Conservation (phyloP, 2,329 filamentous ascomycete genomes). For the Fusarium sambucinum region DNA sequence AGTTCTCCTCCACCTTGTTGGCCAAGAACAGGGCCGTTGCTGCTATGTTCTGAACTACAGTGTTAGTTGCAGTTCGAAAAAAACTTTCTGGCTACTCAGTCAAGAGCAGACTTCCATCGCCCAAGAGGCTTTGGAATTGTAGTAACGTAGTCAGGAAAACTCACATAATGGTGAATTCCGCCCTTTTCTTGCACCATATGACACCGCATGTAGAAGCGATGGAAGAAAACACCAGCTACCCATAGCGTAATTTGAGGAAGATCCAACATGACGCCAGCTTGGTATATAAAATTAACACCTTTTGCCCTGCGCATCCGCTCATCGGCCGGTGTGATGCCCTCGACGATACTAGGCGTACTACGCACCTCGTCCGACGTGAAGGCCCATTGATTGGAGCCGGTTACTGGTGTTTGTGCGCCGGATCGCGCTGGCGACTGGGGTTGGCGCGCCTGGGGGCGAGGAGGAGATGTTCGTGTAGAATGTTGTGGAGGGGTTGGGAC, state of each 20-base stretch:
- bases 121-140: not conserved
- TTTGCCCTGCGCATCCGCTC: conserved; percentile 87
- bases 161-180: conserved; percentile 90
- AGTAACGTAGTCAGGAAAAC: conserved; percentile 47
- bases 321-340: conserved; percentile 81
- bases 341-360: conserved; percentile 84
- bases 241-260: conserved; percentile 91
- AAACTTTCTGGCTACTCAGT: not conserved
- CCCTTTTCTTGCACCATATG: conserved; percentile 81
- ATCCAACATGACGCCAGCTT: conserved; percentile 92
- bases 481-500: conserved; percentile 71
- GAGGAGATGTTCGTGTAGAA: conserved; percentile 67
- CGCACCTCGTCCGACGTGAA: conserved; percentile 86
- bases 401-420: conserved; percentile 54
- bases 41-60: conserved; percentile 74
- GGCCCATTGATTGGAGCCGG: conserved; percentile 78
- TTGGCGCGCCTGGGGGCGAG: conserved; percentile 60
- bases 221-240: conserved; percentile 93
- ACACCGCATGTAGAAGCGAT: conserved; percentile 93
- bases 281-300: conserved; percentile 95
- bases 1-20: conserved; percentile 97
- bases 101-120: conserved; percentile 3
- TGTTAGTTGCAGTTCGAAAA: conserved; percentile 28
- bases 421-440: conserved; percentile 59
- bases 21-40: conserved; percentile 93